Conservation (phyloP, 257 asterid species). For the Gentiana macrophylla region DNA sequence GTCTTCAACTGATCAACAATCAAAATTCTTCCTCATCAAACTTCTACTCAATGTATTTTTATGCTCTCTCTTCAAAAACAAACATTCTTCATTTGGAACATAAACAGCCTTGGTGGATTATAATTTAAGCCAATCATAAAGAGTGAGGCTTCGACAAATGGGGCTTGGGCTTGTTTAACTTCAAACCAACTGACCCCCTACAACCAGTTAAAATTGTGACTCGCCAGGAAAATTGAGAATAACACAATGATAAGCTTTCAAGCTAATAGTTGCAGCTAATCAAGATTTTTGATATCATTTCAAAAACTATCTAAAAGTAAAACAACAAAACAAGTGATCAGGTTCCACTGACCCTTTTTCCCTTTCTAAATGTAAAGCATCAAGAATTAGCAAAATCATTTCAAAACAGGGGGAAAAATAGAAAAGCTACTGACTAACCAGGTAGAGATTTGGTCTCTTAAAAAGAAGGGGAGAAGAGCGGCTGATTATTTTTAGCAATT, state of each 20-base stretch:
- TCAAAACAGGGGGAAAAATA: no score
- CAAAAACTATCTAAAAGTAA: no score
- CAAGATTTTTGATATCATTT: no score
- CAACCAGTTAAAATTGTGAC: constrained; percentile 25
- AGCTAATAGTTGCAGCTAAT: no score
- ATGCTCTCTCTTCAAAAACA: constrained; percentile 20
- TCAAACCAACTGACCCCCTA: constrained; percentile 21
- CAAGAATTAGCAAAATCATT: no score
- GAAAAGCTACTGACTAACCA: no score
- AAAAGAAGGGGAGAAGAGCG: no score
- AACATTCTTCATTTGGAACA: constrained; percentile 18
- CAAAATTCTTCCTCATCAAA: constrained; percentile 17
- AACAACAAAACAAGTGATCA: no score
- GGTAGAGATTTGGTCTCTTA: no score
- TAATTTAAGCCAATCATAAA: constrained; percentile 14
- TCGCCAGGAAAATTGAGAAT: constrained; percentile 10
- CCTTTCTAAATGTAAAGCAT: no score
- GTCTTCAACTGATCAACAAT: constrained; percentile 19
- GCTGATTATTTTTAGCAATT: no score
- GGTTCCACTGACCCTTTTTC: no score
- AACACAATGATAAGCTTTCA: constrained; percentile 7
- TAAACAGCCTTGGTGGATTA: constrained; percentile 22
- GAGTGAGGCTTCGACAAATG: constrained; percentile 19
- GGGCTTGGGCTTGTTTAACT: constrained; percentile 28
- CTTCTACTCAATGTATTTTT: constrained; percentile 13